These are phyloP conservation scores for Syzygium jambos DNA, from an alignment of 345 rosid species.

Conservation along the genomic window DNA sequence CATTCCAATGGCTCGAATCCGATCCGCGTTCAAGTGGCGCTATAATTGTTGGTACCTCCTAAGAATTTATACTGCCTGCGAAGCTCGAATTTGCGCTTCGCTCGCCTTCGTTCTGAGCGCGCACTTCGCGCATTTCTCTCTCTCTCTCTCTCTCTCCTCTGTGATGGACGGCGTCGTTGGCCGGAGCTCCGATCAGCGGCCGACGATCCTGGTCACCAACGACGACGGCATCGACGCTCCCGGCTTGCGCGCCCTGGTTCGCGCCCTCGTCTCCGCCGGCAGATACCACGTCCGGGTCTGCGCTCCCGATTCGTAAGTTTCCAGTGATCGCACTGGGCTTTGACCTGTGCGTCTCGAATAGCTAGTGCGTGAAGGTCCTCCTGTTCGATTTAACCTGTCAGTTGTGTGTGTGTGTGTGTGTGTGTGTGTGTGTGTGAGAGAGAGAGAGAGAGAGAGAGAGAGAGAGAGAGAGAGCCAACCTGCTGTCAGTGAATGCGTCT, in stretches of 20 bases:
- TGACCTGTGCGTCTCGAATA: background rate
- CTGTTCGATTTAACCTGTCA: background rate
- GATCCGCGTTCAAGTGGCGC: background rate
- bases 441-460: no score
- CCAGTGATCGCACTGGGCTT: background rate
- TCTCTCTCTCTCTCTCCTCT: background rate
- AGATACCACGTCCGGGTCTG: slow-evolving; percentile 65
- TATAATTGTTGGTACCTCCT: background rate
- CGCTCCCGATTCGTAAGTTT: slow-evolving; percentile 80
- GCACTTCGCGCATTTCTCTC: background rate
- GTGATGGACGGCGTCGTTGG: background rate
- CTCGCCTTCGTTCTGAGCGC: background rate
- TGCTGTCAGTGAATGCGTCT: background rate
- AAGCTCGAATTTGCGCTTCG: background rate
- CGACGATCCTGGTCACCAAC: slow-evolving; percentile 69
- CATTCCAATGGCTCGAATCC: background rate
- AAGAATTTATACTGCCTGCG: no score
- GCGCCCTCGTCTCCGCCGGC: slow-evolving; percentile 56
- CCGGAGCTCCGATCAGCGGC: slow-evolving; percentile 11
- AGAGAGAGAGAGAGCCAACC: background rate
- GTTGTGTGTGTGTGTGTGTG: background rate
- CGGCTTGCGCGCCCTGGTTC: slow-evolving; percentile 61
- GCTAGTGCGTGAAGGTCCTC: background rate
- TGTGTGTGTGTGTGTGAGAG: background rate
- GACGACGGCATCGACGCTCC: slow-evolving; percentile 97